Conservation (phyloP, 2,329 filamentous ascomycete genomes). For the Fusarium napiforme region DNA sequence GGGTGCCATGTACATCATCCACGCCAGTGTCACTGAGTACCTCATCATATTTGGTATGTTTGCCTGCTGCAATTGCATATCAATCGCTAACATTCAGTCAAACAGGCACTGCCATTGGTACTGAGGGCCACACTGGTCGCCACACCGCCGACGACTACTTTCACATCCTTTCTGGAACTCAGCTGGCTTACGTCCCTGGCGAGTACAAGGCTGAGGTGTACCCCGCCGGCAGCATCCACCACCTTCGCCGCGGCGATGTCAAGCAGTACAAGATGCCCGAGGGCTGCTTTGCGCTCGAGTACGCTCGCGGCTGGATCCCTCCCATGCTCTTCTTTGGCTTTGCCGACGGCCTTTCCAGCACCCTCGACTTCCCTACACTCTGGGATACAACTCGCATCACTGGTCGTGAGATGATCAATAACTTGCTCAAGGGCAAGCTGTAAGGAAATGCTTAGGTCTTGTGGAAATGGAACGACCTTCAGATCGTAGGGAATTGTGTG, state of each 20-base stretch:
- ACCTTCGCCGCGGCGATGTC: constrained; percentile 74
- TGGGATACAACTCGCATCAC: constrained; percentile 83
- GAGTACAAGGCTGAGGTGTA: constrained; percentile 76
- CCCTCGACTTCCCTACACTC: constrained; percentile 85
- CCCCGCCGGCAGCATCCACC: constrained; percentile 75
- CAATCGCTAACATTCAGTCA: constrained; percentile 10
- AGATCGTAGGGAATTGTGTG: neutral
- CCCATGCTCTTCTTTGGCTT: constrained; percentile 93
- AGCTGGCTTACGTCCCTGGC: constrained; percentile 79
- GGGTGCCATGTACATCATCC: constrained; percentile 91
- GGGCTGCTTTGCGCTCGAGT: constrained; percentile 83
- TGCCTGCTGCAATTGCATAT: neutral
- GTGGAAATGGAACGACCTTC: neutral
- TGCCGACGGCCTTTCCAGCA: constrained; percentile 82
- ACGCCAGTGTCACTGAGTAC: constrained; percentile 91
- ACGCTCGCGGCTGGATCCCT: constrained; percentile 89
- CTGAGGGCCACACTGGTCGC: constrained; percentile 87
- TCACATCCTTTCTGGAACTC: constrained; percentile 83
- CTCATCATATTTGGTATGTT: constrained; percentile 80
- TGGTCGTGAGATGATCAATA: constrained; percentile 78
- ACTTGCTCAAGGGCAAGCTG: constrained; percentile 77
- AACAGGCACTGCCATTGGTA: constrained; percentile 76
- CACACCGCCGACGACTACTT: constrained; percentile 97
- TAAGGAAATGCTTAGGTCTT: constrained; percentile 49
- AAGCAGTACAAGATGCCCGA: constrained; percentile 88